phyloP scores from a whole-genome alignment of 805 yeast species.

The Groenewaldozyma tartarivorans region DNA sequence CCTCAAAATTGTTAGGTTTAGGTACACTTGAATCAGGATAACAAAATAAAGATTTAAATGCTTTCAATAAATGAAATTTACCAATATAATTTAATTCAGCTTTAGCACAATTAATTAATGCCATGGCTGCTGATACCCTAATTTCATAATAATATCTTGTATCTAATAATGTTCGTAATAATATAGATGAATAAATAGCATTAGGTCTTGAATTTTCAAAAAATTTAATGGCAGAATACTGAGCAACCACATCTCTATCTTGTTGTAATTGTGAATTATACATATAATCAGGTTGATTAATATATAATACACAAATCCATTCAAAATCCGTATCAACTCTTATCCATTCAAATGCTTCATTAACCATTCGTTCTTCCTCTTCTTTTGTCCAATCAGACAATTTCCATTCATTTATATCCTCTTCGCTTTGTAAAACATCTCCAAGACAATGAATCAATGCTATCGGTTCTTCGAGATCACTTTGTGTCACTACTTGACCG shows the following conservation, averaged over 20 bases:
- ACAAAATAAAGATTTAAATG: slow-evolving; percentile 64
- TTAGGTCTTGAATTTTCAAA: slow-evolving; percentile 59
- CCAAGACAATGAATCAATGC: slow-evolving; percentile 56
- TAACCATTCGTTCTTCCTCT: slow-evolving; percentile 56
- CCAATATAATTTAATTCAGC: slow-evolving; percentile 62
- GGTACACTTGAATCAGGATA: slow-evolving; percentile 62
- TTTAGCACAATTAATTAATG: slow-evolving; percentile 59
- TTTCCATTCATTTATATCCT: slow-evolving; percentile 63
- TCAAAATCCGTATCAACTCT: slow-evolving; percentile 97
- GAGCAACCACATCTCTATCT: slow-evolving; percentile 95
- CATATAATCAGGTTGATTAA: slow-evolving; percentile 93
- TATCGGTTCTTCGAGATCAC: slow-evolving; percentile 21
- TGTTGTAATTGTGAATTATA: slow-evolving; percentile 86
- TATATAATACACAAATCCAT: slow-evolving; percentile 78
- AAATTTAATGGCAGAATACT: slow-evolving; percentile 67
- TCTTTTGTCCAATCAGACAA: slow-evolving; percentile 60
- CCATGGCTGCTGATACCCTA: slow-evolving; percentile 75
- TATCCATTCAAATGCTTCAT: slow-evolving; percentile 95
- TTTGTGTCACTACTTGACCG: slow-evolving; percentile 10
- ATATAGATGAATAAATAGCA: slow-evolving; percentile 59
- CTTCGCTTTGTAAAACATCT: slow-evolving; percentile 54
- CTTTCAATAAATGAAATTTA: slow-evolving; percentile 56
- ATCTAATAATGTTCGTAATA: slow-evolving; percentile 77
- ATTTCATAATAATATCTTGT: slow-evolving; percentile 80
- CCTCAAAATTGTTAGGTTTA: slow-evolving; percentile 67